Conservation (phyloP, 805 yeast genomes). For the Wickerhamomyces sydowiorum region DNA sequence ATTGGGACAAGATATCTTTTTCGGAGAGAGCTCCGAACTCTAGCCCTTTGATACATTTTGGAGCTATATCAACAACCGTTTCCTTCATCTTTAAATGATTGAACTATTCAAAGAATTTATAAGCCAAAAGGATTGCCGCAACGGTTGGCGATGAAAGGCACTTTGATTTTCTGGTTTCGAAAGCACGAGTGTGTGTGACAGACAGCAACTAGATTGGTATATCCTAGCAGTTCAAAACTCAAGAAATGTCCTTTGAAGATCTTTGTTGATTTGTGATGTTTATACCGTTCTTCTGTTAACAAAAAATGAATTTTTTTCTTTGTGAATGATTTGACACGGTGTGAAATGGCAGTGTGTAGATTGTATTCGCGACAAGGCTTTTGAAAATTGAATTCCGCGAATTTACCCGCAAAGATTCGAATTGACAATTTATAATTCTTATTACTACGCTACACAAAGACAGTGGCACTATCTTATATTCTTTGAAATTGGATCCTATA, state of each 20-base stretch:
- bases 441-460: neutral
- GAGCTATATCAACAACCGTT: conserved; percentile 63
- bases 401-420: neutral
- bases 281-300: neutral
- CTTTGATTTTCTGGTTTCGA: conserved; percentile 4
- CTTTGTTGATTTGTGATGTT: neutral
- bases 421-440: neutral
- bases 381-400: neutral
- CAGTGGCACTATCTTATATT: conserved; percentile 1
- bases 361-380: neutral
- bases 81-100: conserved; percentile 26
- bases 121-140: conserved; percentile 25
- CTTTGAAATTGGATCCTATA: too few relatives aligned
- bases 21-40: conserved; percentile 93
- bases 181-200: neutral
- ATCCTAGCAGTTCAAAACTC: too few relatives aligned
- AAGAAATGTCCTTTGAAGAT: too few relatives aligned
- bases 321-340: neutral
- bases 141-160: conserved; percentile 23
- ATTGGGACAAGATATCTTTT: conserved; percentile 84
- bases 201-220: neutral
- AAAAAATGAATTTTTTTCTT: neutral
- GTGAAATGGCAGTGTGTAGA: neutral
- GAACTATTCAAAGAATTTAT: conserved; percentile 9
- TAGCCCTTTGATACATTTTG: conserved; percentile 84